A percentile compares a stretch with the other conserved stretches of the same genome.
Evolutionary conservation across 257 asterid species (phyloP).

Genomic region (Forsythia suspensa): DNA sequence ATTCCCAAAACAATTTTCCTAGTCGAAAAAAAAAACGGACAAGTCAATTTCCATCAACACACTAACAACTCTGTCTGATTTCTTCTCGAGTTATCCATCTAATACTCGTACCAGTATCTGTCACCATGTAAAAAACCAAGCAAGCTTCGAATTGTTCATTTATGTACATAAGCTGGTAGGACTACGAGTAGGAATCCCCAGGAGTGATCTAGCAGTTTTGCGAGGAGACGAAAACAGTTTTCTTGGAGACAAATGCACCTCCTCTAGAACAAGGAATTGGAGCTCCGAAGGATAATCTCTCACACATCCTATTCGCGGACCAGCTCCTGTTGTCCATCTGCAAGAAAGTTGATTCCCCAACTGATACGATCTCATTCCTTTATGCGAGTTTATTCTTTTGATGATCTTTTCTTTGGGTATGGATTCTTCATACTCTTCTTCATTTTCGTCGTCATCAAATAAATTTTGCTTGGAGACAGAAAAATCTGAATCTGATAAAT

Average conservation of each 20-base stretch:
- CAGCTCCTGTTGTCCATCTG: conserved; percentile 94
- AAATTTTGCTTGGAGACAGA: conserved; percentile 58
- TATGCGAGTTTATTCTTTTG: conserved; percentile 66
- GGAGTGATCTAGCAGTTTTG: conserved; percentile 17
- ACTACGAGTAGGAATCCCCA: conserved; percentile 15
- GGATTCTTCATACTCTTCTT: conserved; percentile 47
- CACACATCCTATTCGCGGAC: conserved; percentile 85
- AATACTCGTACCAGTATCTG: too few species aligned
- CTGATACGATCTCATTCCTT: conserved; percentile 68
- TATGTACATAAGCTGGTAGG: conserved; percentile 16
- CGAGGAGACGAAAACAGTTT: conserved; percentile 38
- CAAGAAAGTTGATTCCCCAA: conserved; percentile 68
- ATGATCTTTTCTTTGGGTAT: conserved; percentile 62
- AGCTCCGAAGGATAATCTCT: conserved; percentile 90
- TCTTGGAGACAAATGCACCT: conserved; percentile 68
- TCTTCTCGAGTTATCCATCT: too few species aligned
- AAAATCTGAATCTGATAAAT: conserved; percentile 56
- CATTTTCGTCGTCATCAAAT: conserved; percentile 39
- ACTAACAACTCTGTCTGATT: too few species aligned
- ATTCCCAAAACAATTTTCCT: too few species aligned
- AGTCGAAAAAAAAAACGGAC: too few species aligned
- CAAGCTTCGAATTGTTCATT: conserved; percentile 14
- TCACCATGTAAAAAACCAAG: too few species aligned
- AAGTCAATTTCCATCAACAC: too few species aligned
- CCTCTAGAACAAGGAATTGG: conserved; percentile 66